Conservation (phyloP, 2,329 filamentous ascomycete species). For the Fusarium paranaense region DNA sequence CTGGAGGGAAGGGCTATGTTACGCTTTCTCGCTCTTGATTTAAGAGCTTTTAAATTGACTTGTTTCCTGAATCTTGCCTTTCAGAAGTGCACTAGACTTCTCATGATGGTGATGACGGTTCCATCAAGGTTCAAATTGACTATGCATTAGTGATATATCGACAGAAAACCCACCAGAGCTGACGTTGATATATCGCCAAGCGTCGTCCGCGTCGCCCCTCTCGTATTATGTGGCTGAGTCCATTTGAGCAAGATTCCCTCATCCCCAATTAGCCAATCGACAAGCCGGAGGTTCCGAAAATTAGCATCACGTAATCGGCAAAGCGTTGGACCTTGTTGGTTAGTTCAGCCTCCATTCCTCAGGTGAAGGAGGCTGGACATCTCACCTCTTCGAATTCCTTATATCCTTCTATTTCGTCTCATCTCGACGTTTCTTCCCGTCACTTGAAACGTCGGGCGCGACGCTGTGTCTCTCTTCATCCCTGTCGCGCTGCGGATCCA, state of each 20-base stretch:
- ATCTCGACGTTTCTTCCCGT: not conserved
- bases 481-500: not conserved
- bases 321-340: constrained; percentile 13
- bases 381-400: not conserved
- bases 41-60: not conserved
- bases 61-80: not conserved
- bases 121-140: not conserved
- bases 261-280: constrained; percentile 22
- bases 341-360: constrained; percentile 9
- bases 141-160: not conserved
- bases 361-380: not conserved
- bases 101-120: not conserved
- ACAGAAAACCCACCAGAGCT: not conserved
- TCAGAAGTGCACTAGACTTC: not conserved
- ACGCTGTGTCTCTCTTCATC: constrained; percentile 1
- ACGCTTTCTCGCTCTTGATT: not conserved
- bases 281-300: constrained; percentile 17
- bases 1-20: not conserved
- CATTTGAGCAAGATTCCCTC: constrained; percentile 41
- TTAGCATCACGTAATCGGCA: constrained; percentile 40
- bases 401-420: not conserved
- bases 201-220: not conserved
- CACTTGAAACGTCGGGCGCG: not conserved
- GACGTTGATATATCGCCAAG: not conserved
- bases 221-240: constrained; percentile 17